Evolutionary conservation across 805 yeast species (phyloP).

Genomic region (Candida montana): DNA sequence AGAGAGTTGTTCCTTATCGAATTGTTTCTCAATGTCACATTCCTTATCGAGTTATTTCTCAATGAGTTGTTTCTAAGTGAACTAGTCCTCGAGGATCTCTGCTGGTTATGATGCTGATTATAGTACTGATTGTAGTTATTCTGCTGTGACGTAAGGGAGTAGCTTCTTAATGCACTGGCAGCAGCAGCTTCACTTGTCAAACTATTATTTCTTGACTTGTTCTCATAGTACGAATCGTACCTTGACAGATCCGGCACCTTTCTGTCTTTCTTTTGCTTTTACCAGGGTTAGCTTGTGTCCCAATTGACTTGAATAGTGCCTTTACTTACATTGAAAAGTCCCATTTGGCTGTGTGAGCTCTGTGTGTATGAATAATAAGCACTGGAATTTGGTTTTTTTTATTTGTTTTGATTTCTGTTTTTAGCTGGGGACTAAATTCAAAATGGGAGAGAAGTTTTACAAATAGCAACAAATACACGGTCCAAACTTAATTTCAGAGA

Average conservation of each 20-base stretch:
- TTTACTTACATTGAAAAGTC: too few relatives aligned
- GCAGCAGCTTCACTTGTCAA: slow-evolving; percentile 11
- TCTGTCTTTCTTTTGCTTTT: slow-evolving; percentile 7
- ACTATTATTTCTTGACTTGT: slow-evolving; percentile 5
- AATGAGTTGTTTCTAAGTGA: slow-evolving; percentile 1
- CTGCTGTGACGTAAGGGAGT: slow-evolving; percentile 1
- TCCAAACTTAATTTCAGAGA: too few relatives aligned
- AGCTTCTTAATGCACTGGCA: slow-evolving; percentile 7
- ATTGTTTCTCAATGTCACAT: slow-evolving; percentile 1
- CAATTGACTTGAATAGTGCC: too few relatives aligned
- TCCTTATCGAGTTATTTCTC: not conserved
- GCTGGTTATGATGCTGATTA: not conserved
- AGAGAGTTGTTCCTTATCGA: slow-evolving; percentile 1
- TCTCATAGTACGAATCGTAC: slow-evolving; percentile 6
- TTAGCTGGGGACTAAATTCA: too few relatives aligned
- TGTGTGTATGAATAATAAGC: too few relatives aligned
- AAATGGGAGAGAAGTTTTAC: too few relatives aligned
- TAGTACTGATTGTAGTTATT: slow-evolving; percentile 1
- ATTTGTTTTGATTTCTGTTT: too few relatives aligned
- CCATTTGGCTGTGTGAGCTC: too few relatives aligned
- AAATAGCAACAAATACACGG: too few relatives aligned
- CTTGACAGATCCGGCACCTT: slow-evolving; percentile 7
- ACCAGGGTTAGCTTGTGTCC: too few relatives aligned
- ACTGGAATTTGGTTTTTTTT: too few relatives aligned
- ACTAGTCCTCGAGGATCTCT: not conserved